Conservation (phyloP, 371 early-diverging fungal species). For the Rhizopus stolonifer region DNA sequence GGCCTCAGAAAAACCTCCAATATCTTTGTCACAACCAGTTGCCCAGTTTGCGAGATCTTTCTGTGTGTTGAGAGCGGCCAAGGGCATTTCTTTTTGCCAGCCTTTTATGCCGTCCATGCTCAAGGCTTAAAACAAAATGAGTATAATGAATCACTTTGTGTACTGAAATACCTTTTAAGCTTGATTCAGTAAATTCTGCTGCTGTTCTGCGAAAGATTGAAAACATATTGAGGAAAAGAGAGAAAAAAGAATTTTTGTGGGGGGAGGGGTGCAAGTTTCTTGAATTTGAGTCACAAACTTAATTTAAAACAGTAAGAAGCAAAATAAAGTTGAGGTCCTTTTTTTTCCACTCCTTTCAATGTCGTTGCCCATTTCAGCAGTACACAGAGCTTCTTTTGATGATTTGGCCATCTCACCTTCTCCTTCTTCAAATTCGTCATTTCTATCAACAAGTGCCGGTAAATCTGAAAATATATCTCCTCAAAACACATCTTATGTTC, state of each 20-base stretch:
- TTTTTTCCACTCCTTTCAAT: neutral
- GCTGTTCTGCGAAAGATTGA: slow-evolving; percentile 53
- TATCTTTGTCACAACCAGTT: slow-evolving; percentile 87
- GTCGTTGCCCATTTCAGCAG: neutral
- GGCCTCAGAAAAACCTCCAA: slow-evolving; percentile 78
- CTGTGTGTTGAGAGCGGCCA: slow-evolving; percentile 60
- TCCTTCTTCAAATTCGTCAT: slow-evolving; percentile 52
- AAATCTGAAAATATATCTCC: slow-evolving; percentile 11
- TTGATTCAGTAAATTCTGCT: slow-evolving; percentile 50
- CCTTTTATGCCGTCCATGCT: slow-evolving; percentile 47
- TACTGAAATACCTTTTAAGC: slow-evolving; percentile 49
- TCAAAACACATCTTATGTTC: slow-evolving; percentile 32
- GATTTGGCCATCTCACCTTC: slow-evolving; percentile 24
- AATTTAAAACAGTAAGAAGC: neutral
- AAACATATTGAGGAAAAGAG: slow-evolving; percentile 32
- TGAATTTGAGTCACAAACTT: neutral
- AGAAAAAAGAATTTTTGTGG: neutral
- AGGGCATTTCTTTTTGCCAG: slow-evolving; percentile 70
- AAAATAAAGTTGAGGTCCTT: neutral
- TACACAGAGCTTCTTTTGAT: neutral
- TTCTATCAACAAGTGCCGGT: slow-evolving; percentile 25
- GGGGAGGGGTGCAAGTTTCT: neutral
- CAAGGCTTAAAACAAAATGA: slow-evolving; percentile 23
- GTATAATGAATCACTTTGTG: neutral
- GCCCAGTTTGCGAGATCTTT: slow-evolving; percentile 72